phyloP scores from a whole-genome alignment of 1,284 basidiomycete genomes.

The Xanthoconium separans region DNA sequence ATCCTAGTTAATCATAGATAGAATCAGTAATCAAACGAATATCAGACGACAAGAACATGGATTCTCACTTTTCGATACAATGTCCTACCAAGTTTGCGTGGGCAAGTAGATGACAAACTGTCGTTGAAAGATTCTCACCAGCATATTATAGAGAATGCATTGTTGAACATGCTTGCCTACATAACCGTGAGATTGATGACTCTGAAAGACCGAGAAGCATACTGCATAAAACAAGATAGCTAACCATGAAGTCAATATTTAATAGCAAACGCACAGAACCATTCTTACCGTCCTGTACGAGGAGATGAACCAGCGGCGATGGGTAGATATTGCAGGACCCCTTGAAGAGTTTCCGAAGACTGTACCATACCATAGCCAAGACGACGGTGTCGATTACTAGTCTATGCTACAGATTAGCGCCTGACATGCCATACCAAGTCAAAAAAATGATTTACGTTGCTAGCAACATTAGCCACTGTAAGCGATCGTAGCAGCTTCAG shows the following conservation, averaged over 20 bases:
- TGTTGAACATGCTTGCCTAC: background rate
- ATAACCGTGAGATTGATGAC: background rate
- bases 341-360: background rate
- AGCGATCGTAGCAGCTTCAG: background rate
- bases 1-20: background rate
- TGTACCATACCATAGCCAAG: background rate
- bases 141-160: background rate
- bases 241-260: background rate
- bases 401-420: background rate
- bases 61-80: too few relatives aligned
- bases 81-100: too few relatives aligned
- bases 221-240: background rate
- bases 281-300: background rate
- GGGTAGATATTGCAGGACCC: background rate
- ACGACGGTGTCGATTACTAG: background rate
- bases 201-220: background rate
- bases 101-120: too few relatives aligned
- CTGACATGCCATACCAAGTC: background rate
- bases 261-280: background rate
- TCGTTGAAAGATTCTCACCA: background rate
- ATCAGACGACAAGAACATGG: too few relatives aligned
- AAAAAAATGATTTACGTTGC: background rate
- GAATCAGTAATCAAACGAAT: too few relatives aligned
- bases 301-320: background rate
- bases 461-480: slow-evolving; percentile 8